A percentile compares a stretch with the other conserved stretches of the same genome.
These are phyloP conservation scores for Fusarium sp. DNA, from an alignment of 2,329 filamentous ascomycete genomes.

Conservation along the genomic window DNA sequence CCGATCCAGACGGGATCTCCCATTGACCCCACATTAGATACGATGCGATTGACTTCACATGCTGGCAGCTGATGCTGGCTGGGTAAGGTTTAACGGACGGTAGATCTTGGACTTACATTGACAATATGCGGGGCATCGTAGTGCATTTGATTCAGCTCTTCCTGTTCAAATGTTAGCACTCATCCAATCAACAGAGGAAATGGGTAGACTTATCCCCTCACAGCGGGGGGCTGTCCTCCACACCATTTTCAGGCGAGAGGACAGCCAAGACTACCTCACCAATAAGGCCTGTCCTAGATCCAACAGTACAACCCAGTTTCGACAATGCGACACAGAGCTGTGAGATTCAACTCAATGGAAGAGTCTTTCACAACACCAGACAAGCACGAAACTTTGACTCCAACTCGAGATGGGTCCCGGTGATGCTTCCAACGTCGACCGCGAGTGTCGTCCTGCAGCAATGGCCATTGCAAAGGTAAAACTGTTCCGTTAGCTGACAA, in stretches of 20 bases:
- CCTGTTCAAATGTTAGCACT: slow-evolving; percentile 46
- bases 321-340: slow-evolving; percentile 24
- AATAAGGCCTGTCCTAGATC: slow-evolving; percentile 43
- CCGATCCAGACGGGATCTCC: not conserved
- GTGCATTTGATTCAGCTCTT: not conserved
- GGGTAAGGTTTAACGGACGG: not conserved
- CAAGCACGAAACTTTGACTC: slow-evolving; percentile 95
- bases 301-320: slow-evolving; percentile 33
- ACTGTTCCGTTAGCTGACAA: slow-evolving; percentile 27
- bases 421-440: slow-evolving; percentile 43
- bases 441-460: not conserved
- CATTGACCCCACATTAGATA: slow-evolving; percentile 13
- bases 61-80: not conserved
- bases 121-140: not conserved
- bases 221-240: slow-evolving; percentile 58
- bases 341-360: slow-evolving; percentile 1
- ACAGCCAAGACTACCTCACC: slow-evolving; percentile 60
- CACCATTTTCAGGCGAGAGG: slow-evolving; percentile 62
- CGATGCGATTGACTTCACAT: not conserved
- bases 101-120: not conserved
- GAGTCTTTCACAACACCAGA: slow-evolving; percentile 60
- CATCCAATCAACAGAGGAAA: slow-evolving; percentile 12
- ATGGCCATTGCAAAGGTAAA: slow-evolving; percentile 15
- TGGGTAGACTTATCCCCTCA: slow-evolving; percentile 62
- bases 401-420: slow-evolving; percentile 91